phyloP scores from a whole-genome alignment of 1,284 basidiomycete species.

The Coniophora puteana region DNA sequence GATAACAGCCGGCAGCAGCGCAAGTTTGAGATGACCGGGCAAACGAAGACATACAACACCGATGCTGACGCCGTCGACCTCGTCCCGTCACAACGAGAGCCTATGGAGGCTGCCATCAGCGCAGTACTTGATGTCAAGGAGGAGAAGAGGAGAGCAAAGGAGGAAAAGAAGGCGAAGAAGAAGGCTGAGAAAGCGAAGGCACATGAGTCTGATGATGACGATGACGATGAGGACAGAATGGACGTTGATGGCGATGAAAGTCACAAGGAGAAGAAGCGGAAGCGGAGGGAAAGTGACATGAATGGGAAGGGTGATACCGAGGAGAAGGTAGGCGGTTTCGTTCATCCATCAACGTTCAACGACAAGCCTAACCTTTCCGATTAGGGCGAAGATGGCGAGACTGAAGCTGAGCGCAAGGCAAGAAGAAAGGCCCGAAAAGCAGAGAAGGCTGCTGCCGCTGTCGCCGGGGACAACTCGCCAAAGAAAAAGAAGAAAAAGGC shows the following conservation, averaged over 20 bases:
- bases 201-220: slow-evolving; percentile 32
- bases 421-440: slow-evolving; percentile 69
- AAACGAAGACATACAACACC: slow-evolving; percentile 78
- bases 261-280: slow-evolving; percentile 70
- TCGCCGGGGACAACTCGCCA: slow-evolving; percentile 47
- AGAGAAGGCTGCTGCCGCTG: slow-evolving; percentile 59
- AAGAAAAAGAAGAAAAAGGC: slow-evolving; percentile 79
- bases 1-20: slow-evolving; percentile 66
- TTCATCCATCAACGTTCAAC: slow-evolving; percentile 4
- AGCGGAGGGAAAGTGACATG: slow-evolving; percentile 60
- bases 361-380: slow-evolving; percentile 8
- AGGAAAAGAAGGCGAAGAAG: slow-evolving; percentile 71
- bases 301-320: slow-evolving; percentile 28
- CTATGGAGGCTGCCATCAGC: slow-evolving; percentile 61
- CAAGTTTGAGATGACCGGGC: slow-evolving; percentile 76
- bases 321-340: slow-evolving; percentile 38
- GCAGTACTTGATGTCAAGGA: slow-evolving; percentile 74
- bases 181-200: slow-evolving; percentile 58
- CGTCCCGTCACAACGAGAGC: slow-evolving; percentile 79
- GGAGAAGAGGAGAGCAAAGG: slow-evolving; percentile 73
- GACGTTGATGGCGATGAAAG: slow-evolving; percentile 44
- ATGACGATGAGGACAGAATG: slow-evolving; percentile 38
- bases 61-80: slow-evolving; percentile 77
- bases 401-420: slow-evolving; percentile 71
- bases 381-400: slow-evolving; percentile 45